Conservation (phyloP, 108 stramenopile genomes). For the Stephanodiscus triporus region DNA sequence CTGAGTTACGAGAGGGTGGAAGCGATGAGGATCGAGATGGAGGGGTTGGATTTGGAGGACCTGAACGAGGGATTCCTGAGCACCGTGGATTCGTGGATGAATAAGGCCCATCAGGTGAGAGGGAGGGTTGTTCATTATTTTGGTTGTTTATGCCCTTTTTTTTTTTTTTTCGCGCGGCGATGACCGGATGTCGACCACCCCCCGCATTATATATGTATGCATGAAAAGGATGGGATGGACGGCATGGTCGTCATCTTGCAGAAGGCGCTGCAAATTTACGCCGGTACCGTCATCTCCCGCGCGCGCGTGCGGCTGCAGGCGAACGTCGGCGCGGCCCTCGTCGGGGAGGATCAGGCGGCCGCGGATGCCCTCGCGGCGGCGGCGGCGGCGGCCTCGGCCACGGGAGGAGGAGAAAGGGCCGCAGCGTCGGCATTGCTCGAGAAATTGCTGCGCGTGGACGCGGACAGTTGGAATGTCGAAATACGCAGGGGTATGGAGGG, state of each 20-base stretch:
- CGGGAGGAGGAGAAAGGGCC: background rate
- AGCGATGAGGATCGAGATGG: slow-evolving; percentile 68
- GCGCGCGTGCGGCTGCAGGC: slow-evolving; percentile 56
- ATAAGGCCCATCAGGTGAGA: slow-evolving; percentile 75
- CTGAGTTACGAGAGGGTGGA: slow-evolving; percentile 63
- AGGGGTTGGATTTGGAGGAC: slow-evolving; percentile 55
- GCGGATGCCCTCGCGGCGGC: slow-evolving; percentile 38
- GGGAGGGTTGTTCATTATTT: background rate
- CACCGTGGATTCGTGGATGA: slow-evolving; percentile 91
- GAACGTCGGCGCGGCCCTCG: slow-evolving; percentile 46
- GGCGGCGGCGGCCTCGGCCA: slow-evolving; percentile 2
- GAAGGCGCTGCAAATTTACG: slow-evolving; percentile 89
- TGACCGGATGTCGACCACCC: too few species aligned
- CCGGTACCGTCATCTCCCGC: slow-evolving; percentile 66
- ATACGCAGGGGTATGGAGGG: slow-evolving; percentile 43
- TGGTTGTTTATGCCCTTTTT: too few species aligned
- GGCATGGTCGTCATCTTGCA: slow-evolving; percentile 89
- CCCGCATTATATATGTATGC: background rate
- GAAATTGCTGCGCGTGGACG: slow-evolving; percentile 67
- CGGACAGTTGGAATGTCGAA: slow-evolving; percentile 81
- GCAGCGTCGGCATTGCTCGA: slow-evolving; percentile 65
- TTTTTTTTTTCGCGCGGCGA: too few species aligned
- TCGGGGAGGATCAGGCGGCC: slow-evolving; percentile 44
- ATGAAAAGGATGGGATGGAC: slow-evolving; percentile 80
- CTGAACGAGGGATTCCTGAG: slow-evolving; percentile 85